Base-by-base conservation (phyloP, 768 basidiomycete genomes). In the Phallus indusiatus region DNA sequence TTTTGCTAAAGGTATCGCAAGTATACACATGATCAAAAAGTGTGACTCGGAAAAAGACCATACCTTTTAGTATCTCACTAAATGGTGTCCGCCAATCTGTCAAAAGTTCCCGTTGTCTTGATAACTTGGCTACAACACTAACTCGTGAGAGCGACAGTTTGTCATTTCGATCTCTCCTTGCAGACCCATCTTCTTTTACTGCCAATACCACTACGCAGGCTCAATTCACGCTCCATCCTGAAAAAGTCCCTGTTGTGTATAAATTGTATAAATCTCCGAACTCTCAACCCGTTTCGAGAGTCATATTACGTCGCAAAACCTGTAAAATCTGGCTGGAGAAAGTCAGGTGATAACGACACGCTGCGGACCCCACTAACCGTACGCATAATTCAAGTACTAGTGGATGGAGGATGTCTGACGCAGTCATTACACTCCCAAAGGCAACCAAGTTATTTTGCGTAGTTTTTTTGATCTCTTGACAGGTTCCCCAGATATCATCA, bases 81-180 rank as follows among this genome's bases (percentile, higher is more conserved):
- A 81, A 93, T 72, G 86, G 80, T 0, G 96, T 99, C 58, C 94
- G 74, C 73, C 94, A 97, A 71, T 99, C 95, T 12, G 92, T 87
- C 10, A 97, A 93, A 14, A 80, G 78, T 69, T 96, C 94, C 53
- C 84, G 79, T 67, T 91, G 94, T 54, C 79, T 75, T 34, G 98
- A 94, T 63, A 91, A 94, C 53, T 79, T 86, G 66, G 97, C 94
- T 63, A 97, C 92, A 42, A 96, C 68, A 54, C 88, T 90, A 62
- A 95, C 89, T 33, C 94, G 84, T 1, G 93, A 94, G 16, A 96
- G 78, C 0, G 87, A 85, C 0, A 88, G 91, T 68, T 95, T 90
- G 2, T 71, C 71, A 18, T 90, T 91, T 11, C 28, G 7, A 17
- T 52, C 36, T 24, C 37, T 50, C n/a, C 59, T 47, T n/a, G 22